Percentiles rank a stretch among this genome's conserved stretches.
phyloP scores from a whole-genome alignment of 31 red algal species.

The Asparagopsis taxiformis region DNA sequence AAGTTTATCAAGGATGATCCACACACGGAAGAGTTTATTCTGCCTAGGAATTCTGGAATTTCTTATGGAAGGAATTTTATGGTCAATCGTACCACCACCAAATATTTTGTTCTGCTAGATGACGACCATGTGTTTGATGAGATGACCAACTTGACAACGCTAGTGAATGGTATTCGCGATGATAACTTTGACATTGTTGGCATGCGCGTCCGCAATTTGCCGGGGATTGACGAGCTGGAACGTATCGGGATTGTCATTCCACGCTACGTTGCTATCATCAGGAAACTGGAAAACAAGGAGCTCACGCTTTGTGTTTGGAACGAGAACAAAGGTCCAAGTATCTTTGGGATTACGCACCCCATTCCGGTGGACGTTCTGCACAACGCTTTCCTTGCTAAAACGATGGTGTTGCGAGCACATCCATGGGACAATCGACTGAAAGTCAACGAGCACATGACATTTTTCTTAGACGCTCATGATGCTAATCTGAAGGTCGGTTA shows the following conservation, averaged over 20 bases:
- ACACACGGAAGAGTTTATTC: conserved; percentile 29
- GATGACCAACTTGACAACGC: conserved; percentile 32
- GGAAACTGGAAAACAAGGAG: conserved; percentile 13
- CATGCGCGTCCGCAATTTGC: conserved; percentile 45
- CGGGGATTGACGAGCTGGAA: conserved; percentile 58
- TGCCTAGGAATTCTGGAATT: conserved; percentile 43
- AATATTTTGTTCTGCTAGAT: conserved; percentile 51
- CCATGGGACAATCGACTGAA: conserved; percentile 50
- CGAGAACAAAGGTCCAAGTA: conserved; percentile 52
- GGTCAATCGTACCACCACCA: conserved; percentile 39
- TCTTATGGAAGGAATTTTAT: conserved; percentile 53
- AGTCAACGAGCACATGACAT: conserved; percentile 68
- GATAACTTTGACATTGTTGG: conserved; percentile 56
- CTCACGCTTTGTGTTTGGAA: conserved; percentile 62
- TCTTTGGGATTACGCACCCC: conserved; percentile 40
- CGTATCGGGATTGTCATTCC: conserved; percentile 54
- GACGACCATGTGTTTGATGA: conserved; percentile 70
- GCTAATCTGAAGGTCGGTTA: conserved; percentile 40
- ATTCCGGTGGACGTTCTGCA: conserved; percentile 57
- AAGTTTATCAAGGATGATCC: conserved; percentile 31
- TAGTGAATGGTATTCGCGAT: conserved; percentile 28
- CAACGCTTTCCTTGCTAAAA: conserved; percentile 41
- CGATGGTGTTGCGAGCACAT: conserved; percentile 28
- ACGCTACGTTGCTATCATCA: conserved; percentile 44
- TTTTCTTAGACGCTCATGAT: conserved; percentile 50